Evolutionary conservation across 345 rosid genomes (phyloP).

Genomic region (Eucalyptus shirleyi): DNA sequence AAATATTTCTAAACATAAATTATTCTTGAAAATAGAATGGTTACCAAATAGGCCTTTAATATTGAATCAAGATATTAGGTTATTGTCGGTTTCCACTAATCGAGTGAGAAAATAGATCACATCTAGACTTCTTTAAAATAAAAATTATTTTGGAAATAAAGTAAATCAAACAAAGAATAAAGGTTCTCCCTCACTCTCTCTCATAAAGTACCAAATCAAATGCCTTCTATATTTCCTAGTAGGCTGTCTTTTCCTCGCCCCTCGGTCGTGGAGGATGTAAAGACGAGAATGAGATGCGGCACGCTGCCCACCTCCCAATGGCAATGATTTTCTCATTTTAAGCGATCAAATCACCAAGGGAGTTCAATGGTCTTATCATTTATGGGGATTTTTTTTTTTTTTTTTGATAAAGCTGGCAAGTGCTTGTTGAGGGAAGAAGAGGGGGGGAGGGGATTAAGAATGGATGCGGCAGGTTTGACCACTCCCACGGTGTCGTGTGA

Average conservation of each 20-base stretch:
- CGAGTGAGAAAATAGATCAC: too few species aligned
- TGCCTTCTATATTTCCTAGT: not conserved
- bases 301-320: not conserved
- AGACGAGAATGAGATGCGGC: not conserved
- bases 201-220: not conserved
- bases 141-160: not conserved
- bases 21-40: fast-evolving
- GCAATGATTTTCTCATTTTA: not conserved
- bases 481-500: not conserved
- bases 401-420: not conserved
- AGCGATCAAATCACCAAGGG: not conserved
- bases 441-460: too few species aligned
- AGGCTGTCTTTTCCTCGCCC: not conserved
- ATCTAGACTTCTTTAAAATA: too few species aligned
- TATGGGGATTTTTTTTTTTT: not conserved
- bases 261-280: not conserved
- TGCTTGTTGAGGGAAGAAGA: not conserved
- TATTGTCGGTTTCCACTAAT: too few species aligned
- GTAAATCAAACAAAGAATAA: too few species aligned
- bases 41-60: fast-evolving
- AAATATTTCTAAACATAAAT: too few species aligned
- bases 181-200: not conserved
- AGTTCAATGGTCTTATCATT: not conserved
- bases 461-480: not conserved
- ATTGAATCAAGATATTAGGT: too few species aligned